Evolutionary conservation across 2,329 filamentous ascomycete species (phyloP).

Genomic region (Venturia pyrina): DNA sequence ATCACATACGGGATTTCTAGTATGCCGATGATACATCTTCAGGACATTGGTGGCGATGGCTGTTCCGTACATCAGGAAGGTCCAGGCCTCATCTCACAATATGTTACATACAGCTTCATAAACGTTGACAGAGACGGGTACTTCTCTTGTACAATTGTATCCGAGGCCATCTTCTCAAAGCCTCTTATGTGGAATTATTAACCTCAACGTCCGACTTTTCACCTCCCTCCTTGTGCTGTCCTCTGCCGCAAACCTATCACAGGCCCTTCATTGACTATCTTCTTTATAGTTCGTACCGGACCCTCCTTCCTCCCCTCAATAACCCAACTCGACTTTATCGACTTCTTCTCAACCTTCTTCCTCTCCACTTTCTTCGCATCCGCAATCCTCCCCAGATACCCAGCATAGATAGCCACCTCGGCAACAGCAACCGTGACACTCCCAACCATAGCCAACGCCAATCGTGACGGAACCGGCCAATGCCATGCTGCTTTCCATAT

Average conservation of each 20-base stretch:
- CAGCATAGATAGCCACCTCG: conserved; percentile 67
- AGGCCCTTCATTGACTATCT: background rate
- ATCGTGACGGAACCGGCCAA: conserved; percentile 61
- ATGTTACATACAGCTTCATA: background rate
- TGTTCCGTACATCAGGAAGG: background rate
- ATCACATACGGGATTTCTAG: too few species aligned
- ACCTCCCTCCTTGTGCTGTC: background rate
- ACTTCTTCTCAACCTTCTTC: conserved; percentile 52
- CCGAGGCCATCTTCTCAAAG: too few species aligned
- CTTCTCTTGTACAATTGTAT: background rate
- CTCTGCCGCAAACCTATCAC: background rate
- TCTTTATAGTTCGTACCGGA: background rate
- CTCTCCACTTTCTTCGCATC: conserved; percentile 57
- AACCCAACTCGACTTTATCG: conserved; percentile 65
- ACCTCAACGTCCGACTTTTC: background rate
- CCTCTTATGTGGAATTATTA: background rate
- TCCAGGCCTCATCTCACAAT: background rate
- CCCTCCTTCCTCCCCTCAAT: conserved; percentile 19
- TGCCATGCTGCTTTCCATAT: conserved; percentile 70
- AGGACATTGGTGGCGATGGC: background rate
- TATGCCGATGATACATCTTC: too few species aligned
- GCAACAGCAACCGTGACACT: conserved; percentile 61
- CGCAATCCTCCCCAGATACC: conserved; percentile 61
- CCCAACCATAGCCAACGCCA: conserved; percentile 63
- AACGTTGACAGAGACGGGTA: background rate